These are phyloP conservation scores for Ocimum tenuiflorum DNA, from an alignment of 257 asterid genomes.

Conservation along the genomic window DNA sequence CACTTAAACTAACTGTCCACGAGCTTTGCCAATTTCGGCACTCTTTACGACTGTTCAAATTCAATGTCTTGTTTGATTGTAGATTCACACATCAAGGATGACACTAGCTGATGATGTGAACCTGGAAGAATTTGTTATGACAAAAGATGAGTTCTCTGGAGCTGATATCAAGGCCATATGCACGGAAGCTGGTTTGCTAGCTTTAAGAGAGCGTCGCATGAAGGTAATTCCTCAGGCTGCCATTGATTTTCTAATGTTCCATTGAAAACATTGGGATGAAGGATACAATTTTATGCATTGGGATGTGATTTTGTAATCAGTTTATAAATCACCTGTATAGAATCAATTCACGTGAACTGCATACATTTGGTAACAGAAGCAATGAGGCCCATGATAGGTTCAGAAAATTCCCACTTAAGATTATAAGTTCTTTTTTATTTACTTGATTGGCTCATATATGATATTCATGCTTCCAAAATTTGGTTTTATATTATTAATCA, in stretches of 20 bases:
- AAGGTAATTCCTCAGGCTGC: conserved; percentile 41
- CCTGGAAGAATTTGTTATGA: conserved; percentile 90
- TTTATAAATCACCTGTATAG: background rate
- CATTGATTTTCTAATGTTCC: background rate
- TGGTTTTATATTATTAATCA: background rate
- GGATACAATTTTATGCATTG: background rate
- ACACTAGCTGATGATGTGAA: conserved; percentile 86
- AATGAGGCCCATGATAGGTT: background rate
- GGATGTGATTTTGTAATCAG: background rate
- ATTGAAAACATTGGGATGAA: background rate
- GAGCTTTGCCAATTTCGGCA: background rate
- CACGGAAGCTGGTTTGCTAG: conserved; percentile 92
- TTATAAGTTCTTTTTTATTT: background rate
- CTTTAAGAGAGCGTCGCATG: conserved; percentile 89
- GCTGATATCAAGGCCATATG: conserved; percentile 96
- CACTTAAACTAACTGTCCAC: background rate
- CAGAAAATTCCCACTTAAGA: background rate
- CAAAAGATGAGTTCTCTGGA: conserved; percentile 88
- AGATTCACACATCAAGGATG: conserved; percentile 94
- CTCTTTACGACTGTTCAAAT: background rate
- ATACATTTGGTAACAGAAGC: too few relatives aligned
- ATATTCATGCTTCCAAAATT: background rate
- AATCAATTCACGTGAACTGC: background rate
- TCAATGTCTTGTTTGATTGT: conserved; percentile 20
- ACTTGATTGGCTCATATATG: background rate